phyloP scores from a whole-genome alignment of 495 filamentous ascomycete species.

The Aspergillus affinis region DNA sequence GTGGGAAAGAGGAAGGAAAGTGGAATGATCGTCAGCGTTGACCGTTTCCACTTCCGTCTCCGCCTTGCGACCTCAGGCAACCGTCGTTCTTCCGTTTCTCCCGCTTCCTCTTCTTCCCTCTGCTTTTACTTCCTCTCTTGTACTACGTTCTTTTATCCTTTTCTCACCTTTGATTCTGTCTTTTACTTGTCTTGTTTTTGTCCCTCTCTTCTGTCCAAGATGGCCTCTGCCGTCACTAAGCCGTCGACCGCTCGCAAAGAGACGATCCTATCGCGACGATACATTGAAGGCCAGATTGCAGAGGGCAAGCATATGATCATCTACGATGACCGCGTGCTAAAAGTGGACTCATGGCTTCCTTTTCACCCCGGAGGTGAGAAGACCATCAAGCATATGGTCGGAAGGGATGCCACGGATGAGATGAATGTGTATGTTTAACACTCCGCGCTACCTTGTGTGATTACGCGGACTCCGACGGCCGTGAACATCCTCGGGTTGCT shows the following conservation, averaged over 20 bases:
- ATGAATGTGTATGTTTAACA: constrained; percentile 72
- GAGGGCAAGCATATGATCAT: constrained; percentile 82
- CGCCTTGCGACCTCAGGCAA: background rate
- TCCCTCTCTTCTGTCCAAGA: constrained; percentile 7
- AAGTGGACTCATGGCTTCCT: constrained; percentile 80
- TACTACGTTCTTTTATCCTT: background rate
- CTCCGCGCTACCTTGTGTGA: background rate
- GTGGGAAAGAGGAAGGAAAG: background rate
- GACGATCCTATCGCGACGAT: constrained; percentile 61
- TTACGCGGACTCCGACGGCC: background rate
- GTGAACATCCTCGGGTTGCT: background rate
- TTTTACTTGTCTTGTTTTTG: background rate
- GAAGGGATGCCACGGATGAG: constrained; percentile 94
- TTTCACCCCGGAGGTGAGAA: constrained; percentile 94
- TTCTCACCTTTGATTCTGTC: constrained; percentile 2
- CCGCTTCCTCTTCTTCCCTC: background rate
- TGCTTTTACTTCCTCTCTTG: constrained; percentile 5
- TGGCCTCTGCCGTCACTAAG: constrained; percentile 4
- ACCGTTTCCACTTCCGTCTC: background rate
- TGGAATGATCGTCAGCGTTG: background rate
- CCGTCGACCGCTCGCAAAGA: constrained; percentile 39
- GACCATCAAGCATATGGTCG: constrained; percentile 92
- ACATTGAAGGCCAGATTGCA: constrained; percentile 86
- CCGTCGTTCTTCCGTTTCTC: constrained; percentile 5
- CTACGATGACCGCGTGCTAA: constrained; percentile 75